Percentiles rank a stretch among this genome's conserved stretches.
Conservation (phyloP, 2,329 filamentous ascomycete species). For the Ramularia endophylla region DNA sequence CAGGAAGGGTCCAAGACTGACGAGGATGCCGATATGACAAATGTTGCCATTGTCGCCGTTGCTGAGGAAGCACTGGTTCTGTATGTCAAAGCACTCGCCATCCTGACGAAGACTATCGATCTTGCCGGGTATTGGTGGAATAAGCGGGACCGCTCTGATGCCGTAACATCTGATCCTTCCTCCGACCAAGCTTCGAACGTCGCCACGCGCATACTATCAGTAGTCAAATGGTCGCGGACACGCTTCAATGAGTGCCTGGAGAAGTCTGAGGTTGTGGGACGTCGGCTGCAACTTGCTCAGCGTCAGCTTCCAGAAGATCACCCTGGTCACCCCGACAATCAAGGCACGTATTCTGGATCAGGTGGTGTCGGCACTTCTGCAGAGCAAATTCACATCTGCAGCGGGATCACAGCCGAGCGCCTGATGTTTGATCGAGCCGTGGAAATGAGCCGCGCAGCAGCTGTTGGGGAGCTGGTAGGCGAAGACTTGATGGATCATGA, state of each 20-base stretch:
- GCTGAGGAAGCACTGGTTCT: conserved; percentile 93
- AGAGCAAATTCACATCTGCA: conserved; percentile 76
- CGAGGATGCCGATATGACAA: conserved; percentile 72
- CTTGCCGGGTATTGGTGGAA: conserved; percentile 88
- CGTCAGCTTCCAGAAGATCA: conserved; percentile 77
- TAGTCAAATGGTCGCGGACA: conserved; percentile 89
- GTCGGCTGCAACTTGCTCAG: conserved; percentile 82
- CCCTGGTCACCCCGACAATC: conserved; percentile 77
- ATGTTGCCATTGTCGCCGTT: conserved; percentile 77
- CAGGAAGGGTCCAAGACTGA: conserved; percentile 46
- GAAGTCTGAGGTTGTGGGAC: conserved; percentile 89
- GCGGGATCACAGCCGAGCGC: conserved; percentile 89
- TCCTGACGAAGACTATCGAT: conserved; percentile 92
- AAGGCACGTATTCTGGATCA: conserved; percentile 48
- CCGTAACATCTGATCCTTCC: conserved; percentile 35
- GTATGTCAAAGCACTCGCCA: conserved; percentile 87
- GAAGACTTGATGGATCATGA: conserved; percentile 84
- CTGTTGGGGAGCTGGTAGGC: conserved; percentile 91
- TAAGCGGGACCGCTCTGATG: conserved; percentile 48
- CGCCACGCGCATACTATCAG: conserved; percentile 68
- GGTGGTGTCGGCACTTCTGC: conserved; percentile 58
- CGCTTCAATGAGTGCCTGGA: conserved; percentile 97
- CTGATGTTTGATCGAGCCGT: conserved; percentile 96
- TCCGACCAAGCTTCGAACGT: conserved; percentile 14
- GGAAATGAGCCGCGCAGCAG: conserved; percentile 92